Evolutionary conservation across 2,329 filamentous ascomycete species (phyloP).

Genomic region (Seiridium cupressi): DNA sequence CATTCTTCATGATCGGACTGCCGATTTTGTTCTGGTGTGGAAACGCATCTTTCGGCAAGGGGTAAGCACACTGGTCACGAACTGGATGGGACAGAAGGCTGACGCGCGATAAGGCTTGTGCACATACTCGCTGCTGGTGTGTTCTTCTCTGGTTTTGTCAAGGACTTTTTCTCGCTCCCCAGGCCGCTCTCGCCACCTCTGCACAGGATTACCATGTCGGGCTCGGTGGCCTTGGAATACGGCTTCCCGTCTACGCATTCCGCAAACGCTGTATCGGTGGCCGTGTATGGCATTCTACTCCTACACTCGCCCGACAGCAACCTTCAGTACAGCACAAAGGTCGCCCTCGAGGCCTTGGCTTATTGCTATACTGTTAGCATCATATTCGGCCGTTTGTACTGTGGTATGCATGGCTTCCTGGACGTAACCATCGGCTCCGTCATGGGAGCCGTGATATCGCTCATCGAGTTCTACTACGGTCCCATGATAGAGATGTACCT

Average conservation of each 20-base stretch:
- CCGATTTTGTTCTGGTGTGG: conserved; percentile 98
- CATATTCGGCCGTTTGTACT: conserved; percentile 87
- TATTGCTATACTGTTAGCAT: conserved; percentile 91
- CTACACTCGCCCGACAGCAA: conserved; percentile 65
- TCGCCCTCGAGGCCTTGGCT: conserved; percentile 64
- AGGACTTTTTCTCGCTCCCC: conserved; percentile 90
- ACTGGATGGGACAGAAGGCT: no score
- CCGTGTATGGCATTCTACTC: conserved; percentile 75
- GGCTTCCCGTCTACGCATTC: conserved; percentile 97
- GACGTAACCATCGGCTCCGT: conserved; percentile 81
- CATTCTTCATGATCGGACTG: conserved; percentile 95
- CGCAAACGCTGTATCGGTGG: conserved; percentile 93
- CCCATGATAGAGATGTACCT: conserved; percentile 69
- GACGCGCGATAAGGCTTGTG: conserved; percentile 51
- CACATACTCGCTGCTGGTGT: conserved; percentile 77
- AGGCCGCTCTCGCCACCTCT: conserved; percentile 89
- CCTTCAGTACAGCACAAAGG: conserved; percentile 55
- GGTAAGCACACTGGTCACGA: conserved; percentile 51
- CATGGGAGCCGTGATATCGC: conserved; percentile 66
- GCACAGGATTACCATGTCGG: conserved; percentile 95
- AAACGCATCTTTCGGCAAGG: conserved; percentile 79
- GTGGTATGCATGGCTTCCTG: conserved; percentile 96
- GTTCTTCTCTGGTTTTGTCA: conserved; percentile 88
- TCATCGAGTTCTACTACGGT: conserved; percentile 59
- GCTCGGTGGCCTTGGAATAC: conserved; percentile 91